Conservation (phyloP, 768 basidiomycete genomes). For the Suillus variegatus region DNA sequence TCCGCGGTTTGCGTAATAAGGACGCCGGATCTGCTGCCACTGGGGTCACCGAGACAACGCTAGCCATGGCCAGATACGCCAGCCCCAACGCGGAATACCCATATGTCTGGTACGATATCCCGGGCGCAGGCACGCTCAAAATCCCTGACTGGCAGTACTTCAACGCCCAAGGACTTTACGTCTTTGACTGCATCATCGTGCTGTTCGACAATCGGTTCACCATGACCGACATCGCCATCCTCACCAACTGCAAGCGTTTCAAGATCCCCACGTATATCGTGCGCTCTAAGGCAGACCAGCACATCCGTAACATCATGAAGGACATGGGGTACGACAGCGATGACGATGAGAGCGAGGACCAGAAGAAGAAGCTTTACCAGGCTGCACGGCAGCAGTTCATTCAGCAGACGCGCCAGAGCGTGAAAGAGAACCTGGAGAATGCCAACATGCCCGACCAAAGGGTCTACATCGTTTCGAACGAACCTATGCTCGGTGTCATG, state of each 20-base stretch:
- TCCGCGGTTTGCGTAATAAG: conserved; percentile 32
- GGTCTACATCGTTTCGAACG: conserved; percentile 33
- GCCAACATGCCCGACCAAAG: conserved; percentile 30
- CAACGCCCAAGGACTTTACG: conserved; percentile 37
- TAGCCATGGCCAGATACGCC: conserved; percentile 29
- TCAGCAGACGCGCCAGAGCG: conserved; percentile 24
- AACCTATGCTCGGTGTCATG: conserved; percentile 25
- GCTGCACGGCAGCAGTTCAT: conserved; percentile 31
- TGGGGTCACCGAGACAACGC: conserved; percentile 36
- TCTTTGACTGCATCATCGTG: conserved; percentile 38
- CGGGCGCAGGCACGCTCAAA: conserved; percentile 38
- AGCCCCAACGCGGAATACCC: conserved; percentile 24
- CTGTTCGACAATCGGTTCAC: conserved; percentile 38
- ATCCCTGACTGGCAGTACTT: conserved; percentile 41
- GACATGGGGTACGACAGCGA: conserved; percentile 32
- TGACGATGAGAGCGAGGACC: conserved; percentile 12
- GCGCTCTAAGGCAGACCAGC: conserved; percentile 26
- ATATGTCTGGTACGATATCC: conserved; percentile 40
- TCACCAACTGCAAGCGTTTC: conserved; percentile 33
- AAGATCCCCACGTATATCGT: conserved; percentile 37
- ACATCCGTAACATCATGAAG: conserved; percentile 15
- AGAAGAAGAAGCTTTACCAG: conserved; percentile 21
- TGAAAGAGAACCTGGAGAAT: conserved; percentile 24
- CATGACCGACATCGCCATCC: conserved; percentile 36
- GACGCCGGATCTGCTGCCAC: conserved; percentile 29